Base-by-base conservation (phyloP, 2,329 filamentous ascomycete genomes). In the Madurella mycetomatis region DNA sequence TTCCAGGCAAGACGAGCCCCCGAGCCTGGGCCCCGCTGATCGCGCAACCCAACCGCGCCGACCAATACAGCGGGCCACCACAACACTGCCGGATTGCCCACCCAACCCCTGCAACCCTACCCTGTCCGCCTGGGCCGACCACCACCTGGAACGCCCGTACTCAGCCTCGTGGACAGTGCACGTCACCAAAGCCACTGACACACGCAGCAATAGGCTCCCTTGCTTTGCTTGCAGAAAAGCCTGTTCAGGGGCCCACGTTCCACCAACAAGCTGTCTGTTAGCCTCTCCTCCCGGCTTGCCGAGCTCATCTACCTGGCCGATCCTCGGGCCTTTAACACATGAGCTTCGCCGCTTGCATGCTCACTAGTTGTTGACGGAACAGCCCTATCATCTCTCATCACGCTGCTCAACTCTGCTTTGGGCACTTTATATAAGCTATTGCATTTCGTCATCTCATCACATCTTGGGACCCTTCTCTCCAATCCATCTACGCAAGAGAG, bases 101-200 rank as follows among this genome's bases (percentile, higher is more conserved):
- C 25, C 15, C 25, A 19, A 25, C 47, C 47, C 37, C n/a, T 41
- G 31, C 32, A 43, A 11, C 32, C 34, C 37, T 50, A 49, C 54
- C 60, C 50, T 64, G 61, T 62, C 62, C 61, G 54, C 60, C 63
- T 63, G 58, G 55, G 53, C 42, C 51, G 56, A 42, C 60, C 54
- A 55, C 60, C 60, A 54, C 58, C 59, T 59, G 57, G 62, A 59
- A 61, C 54, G 58, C 61, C 60, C 47, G 43, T 51, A 49, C 63
- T 73, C 72, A 74, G 72, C 73, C 73, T 73, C 73, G 70, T 72
- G 69, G 64, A 66, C 65, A 50, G 62, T 64, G 59, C 72, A 74
- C 71, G 70, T 74, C 72, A 73, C 68, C 66, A 49, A 54, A 61
- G 60, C 62, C 63, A 60, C 59, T 56, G 62, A 61, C 58, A 64